Evolutionary conservation across 352 stramenopile genomes (phyloP).

Genomic region (Pythium periplocum): DNA sequence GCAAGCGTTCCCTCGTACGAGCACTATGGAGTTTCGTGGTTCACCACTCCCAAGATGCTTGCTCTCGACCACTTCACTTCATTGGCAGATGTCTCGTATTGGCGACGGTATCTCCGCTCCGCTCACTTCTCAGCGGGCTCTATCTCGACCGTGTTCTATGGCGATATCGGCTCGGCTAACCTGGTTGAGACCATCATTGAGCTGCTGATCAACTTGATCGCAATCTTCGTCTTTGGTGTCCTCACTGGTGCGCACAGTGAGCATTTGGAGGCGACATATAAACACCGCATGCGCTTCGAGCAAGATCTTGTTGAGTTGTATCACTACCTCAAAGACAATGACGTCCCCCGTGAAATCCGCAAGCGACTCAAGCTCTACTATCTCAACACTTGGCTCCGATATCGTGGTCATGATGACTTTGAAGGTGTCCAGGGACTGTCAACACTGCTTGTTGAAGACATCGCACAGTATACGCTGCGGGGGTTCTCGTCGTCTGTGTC

Average conservation of each 20-base stretch:
- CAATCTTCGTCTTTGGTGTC: constrained; percentile 69
- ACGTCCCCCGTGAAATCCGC: constrained; percentile 43
- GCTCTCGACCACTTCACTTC: constrained; percentile 34
- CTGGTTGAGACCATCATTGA: constrained; percentile 50
- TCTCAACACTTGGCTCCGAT: constrained; percentile 64
- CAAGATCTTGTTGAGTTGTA: constrained; percentile 62
- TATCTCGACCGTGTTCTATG: constrained; percentile 69
- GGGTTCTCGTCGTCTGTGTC: constrained; percentile 50
- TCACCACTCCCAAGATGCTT: constrained; percentile 51
- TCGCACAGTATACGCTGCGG: constrained; percentile 61
- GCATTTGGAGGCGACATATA: constrained; percentile 58
- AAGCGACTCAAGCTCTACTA: constrained; percentile 57
- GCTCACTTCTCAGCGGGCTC: constrained; percentile 57
- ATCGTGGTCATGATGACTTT: constrained; percentile 54
- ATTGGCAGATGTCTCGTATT: constrained; percentile 31
- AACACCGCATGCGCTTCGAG: constrained; percentile 65
- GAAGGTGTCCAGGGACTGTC: constrained; percentile 54
- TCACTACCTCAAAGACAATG: constrained; percentile 50
- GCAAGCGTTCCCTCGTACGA: constrained; percentile 37
- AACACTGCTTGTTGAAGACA: constrained; percentile 56
- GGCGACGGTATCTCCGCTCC: constrained; percentile 45
- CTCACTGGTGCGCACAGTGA: constrained; percentile 55
- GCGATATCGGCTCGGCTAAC: constrained; percentile 62
- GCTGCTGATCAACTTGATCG: constrained; percentile 51
- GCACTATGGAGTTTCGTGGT: constrained; percentile 49